A percentile compares a stretch with the other conserved stretches of the same genome.
phyloP scores from a whole-genome alignment of 2,329 filamentous ascomycete genomes.

The Ophioceras dolichostomum region DNA sequence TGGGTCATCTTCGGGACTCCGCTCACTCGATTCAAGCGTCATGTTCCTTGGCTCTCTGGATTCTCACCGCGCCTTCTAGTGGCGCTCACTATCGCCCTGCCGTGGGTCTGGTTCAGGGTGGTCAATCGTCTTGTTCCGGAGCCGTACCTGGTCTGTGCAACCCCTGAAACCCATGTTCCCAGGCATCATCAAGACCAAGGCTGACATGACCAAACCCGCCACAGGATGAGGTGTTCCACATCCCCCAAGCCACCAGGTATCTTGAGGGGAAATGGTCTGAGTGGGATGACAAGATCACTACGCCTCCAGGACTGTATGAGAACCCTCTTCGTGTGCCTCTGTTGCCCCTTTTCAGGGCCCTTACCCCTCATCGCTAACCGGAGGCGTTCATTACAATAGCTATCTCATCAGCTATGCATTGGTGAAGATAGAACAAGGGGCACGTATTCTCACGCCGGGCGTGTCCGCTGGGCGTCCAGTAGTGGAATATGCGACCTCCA shows the following conservation, averaged over 20 bases:
- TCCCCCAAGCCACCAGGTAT: conserved; percentile 83
- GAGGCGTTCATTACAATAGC: no score
- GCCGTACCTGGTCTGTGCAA: conserved; percentile 47
- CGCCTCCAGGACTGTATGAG: conserved; percentile 81
- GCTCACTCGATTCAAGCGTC: no score
- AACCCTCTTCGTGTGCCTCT: no score
- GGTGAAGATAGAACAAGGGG: neutral
- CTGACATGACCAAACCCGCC: no score
- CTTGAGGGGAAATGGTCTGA: conserved; percentile 60
- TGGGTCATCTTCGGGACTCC: no score
- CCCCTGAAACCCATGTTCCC: no score
- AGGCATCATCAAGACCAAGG: no score
- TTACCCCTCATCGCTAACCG: no score
- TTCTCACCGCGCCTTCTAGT: no score
- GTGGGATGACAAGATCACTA: conserved; percentile 98
- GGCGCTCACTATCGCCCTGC: conserved; percentile 16
- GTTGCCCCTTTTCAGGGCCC: no score
- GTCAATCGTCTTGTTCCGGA: conserved; percentile 30
- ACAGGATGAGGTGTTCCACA: conserved; percentile 79
- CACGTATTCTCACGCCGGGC: conserved; percentile 22
- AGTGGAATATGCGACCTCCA: conserved; percentile 15
- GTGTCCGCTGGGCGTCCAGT: conserved; percentile 9
- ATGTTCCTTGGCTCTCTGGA: no score
- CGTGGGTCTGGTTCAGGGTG: conserved; percentile 23
- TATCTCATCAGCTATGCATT: conserved; percentile 5